Evolutionary conservation across 805 yeast species (phyloP).

Genomic region (Hanseniaspora nectarophila): DNA sequence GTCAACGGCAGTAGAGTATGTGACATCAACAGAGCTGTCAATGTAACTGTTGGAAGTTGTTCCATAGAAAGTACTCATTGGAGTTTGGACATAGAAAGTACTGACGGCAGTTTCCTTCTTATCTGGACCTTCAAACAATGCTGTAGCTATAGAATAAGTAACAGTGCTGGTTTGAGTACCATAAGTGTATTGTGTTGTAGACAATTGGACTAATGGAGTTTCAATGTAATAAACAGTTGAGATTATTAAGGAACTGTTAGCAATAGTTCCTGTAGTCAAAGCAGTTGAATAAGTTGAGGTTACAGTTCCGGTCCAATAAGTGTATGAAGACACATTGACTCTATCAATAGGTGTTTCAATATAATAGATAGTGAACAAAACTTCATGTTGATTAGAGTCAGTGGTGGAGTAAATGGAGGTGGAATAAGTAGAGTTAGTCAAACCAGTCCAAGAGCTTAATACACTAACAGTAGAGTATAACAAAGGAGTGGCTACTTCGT

Average conservation of each 20-base stretch:
- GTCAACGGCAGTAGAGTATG: conserved; percentile 9
- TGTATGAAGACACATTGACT: background rate
- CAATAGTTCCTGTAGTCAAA: background rate
- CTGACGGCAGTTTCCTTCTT: conserved; percentile 1
- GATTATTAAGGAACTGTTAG: background rate
- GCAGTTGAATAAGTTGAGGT: conserved; percentile 10
- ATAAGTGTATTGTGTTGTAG: conserved; percentile 1
- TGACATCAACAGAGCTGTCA: background rate
- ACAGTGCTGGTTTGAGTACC: background rate
- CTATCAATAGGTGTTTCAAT: conserved; percentile 17
- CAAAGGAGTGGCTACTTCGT: conserved; percentile 12
- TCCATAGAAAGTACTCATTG: conserved; percentile 2
- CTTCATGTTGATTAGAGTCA: conserved; percentile 16
- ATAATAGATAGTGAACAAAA: conserved; percentile 16
- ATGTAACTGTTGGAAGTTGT: background rate
- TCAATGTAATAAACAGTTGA: conserved; percentile 13
- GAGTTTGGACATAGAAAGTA: conserved; percentile 6
- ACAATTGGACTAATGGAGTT: conserved; percentile 12
- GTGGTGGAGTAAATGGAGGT: conserved; percentile 8
- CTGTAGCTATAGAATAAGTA: conserved; percentile 4
- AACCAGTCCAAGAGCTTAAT: conserved; percentile 16
- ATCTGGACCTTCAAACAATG: background rate
- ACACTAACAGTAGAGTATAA: conserved; percentile 2
- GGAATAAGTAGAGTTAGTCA: conserved; percentile 15
- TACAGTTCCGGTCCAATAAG: conserved; percentile 11